Evolutionary conservation across 192 early-diverging fungal species (phyloP).

Genomic region (Paraglomus occultum): DNA sequence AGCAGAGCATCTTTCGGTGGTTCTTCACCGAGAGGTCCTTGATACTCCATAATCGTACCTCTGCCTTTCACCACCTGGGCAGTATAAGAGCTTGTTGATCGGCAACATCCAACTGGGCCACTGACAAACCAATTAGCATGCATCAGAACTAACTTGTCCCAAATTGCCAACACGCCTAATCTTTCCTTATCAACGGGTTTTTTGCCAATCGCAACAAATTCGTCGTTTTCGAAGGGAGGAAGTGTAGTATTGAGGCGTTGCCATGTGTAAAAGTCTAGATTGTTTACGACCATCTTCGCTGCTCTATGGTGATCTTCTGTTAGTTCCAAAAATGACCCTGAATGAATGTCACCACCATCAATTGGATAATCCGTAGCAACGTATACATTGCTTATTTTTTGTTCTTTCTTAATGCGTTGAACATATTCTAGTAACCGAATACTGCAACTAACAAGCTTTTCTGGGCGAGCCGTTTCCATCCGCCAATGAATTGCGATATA

Average conservation of each 20-base stretch:
- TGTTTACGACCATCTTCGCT: constrained; percentile 6
- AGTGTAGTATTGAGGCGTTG: background rate
- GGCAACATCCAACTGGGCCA: constrained; percentile 6
- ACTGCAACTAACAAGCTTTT: constrained; percentile 16
- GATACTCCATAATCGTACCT: background rate
- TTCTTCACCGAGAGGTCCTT: background rate
- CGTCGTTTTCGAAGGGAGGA: too few relatives aligned
- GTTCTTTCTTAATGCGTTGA: background rate
- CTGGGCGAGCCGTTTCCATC: constrained; percentile 7
- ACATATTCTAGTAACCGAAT: background rate
- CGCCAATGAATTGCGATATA: constrained; percentile 20
- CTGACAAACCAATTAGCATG: constrained; percentile 22
- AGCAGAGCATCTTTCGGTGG: too few relatives aligned
- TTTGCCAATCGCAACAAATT: too few relatives aligned
- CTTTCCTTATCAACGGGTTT: background rate
- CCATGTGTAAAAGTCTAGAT: constrained; percentile 1
- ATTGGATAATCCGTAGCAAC: constrained; percentile 33
- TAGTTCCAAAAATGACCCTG: constrained; percentile 2
- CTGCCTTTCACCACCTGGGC: background rate
- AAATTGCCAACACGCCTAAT: constrained; percentile 20
- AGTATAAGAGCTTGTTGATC: background rate
- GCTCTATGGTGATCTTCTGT: constrained; percentile 21
- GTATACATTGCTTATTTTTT: constrained; percentile 26
- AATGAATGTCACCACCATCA: background rate
- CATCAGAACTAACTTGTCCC: constrained; percentile 33